Base-by-base conservation (phyloP, 1,139 yeast species). In the Blastobotrys niveus region DNA sequence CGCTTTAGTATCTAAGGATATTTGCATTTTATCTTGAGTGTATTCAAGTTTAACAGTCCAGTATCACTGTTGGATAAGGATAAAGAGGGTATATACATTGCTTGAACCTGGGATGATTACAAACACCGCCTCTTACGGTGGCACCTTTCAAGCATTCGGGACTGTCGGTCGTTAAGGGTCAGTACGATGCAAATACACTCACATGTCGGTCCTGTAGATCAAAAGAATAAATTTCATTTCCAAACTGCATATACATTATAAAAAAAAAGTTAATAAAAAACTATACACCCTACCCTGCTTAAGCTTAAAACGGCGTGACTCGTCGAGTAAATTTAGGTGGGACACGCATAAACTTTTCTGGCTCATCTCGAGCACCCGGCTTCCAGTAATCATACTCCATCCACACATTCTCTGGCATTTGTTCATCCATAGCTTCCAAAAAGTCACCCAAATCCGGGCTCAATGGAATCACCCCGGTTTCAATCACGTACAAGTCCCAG, bases 401-500 rank as follows among this genome's bases (percentile, higher is more conserved):
- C 45, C 45, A 42, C 14, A 33, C 41, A 18, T 42, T 42, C 18
- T 42, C 45, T 5, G 26, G 24, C 45, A 42, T 42, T 25, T 42
- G 45, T 30, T 37, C 45, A 15, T 42, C 45, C 45, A 42, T 42
- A 9, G 45, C 41, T 32, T 42, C 41, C 14, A 42, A 24, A 25
- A 42, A 42, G 5, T 42, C 26, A 8, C 45, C 45, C 34, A 50
- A 30, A 9, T 50, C 51, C 12, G 45, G 45, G 14, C 17, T 43
- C 31, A 66, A 48, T 50, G 74, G 77, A 17, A 72, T 67, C 22
- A 75, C 63, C 2, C 79, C 80, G 0, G 79, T 74, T 50, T 73
- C 80, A 0, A 78, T 73, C 34, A 73, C 77, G 52, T 77, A 77
- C 30, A 65, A 64, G 2, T 73, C 62, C 80, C 81, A 77, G 49